Conservation (phyloP, 345 rosid species). For the Eucalyptus polyanthemos region DNA sequence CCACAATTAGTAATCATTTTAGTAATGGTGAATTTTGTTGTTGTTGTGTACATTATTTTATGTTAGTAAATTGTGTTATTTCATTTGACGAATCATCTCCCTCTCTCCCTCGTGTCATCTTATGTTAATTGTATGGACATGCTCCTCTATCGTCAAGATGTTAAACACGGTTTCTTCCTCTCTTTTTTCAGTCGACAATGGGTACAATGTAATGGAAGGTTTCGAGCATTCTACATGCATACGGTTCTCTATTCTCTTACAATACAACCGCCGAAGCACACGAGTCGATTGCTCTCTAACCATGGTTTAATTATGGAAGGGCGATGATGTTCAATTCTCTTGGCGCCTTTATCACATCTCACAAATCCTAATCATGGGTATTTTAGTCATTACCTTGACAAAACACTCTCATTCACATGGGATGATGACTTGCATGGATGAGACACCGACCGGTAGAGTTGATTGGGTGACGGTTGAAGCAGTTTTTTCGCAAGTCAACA, state of each 20-base stretch:
- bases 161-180: not conserved
- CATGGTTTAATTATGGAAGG: not conserved
- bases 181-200: not conserved
- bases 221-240: not conserved
- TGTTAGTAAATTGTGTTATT: rapidly evolving
- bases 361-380: not conserved
- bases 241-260: not conserved
- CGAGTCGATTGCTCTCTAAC: not conserved
- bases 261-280: not conserved
- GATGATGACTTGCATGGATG: not conserved
- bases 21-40: not conserved
- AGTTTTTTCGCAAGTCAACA: not conserved
- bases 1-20: not conserved
- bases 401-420: not conserved
- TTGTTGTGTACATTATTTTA: not conserved
- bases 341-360: not conserved
- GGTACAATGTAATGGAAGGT: not conserved
- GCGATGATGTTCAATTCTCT: not conserved
- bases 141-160: not conserved
- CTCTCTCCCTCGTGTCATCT: not conserved
- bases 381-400: not conserved
- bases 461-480: not conserved
- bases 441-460: not conserved
- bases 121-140: not conserved
- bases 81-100: not conserved